Conservation (phyloP, 2,329 filamentous ascomycete genomes). For the Myrmaecium sp. region DNA sequence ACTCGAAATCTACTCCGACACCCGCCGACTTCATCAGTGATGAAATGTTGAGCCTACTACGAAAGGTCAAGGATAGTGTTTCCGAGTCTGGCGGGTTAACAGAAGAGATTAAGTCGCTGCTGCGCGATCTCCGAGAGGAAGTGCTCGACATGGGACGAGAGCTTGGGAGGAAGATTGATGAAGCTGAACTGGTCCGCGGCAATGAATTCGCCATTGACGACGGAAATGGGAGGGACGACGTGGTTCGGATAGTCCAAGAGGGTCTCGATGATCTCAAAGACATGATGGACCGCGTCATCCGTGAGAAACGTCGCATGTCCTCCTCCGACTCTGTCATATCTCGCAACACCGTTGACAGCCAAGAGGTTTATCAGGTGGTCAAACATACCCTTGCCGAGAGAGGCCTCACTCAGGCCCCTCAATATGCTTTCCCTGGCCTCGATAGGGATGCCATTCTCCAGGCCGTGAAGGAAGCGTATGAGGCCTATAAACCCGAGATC, state of each 20-base stretch:
- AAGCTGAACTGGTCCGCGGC: conserved; percentile 34
- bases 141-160: conserved; percentile 90
- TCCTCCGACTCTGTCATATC: conserved; percentile 44
- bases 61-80: conserved; percentile 80
- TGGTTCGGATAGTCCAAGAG: conserved; percentile 62
- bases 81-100: conserved; percentile 76
- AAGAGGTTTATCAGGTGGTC: conserved; percentile 74
- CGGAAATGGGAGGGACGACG: conserved; percentile 41
- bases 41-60: conserved; percentile 67
- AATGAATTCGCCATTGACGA: conserved; percentile 24
- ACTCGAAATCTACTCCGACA: conserved; percentile 21
- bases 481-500: conserved; percentile 86
- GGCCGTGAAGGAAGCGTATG: conserved; percentile 80
- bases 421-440: conserved; percentile 8
- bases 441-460: conserved; percentile 71
- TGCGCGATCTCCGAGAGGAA: conserved; percentile 78
- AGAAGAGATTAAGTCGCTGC: conserved; percentile 77
- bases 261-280: conserved; percentile 68
- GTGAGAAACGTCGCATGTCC: conserved; percentile 54
- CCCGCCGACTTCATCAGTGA: conserved; percentile 46
- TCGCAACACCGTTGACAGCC: conserved; percentile 52
- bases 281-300: conserved; percentile 65
- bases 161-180: conserved; percentile 70
- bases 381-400: conserved; percentile 53
- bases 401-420: conserved; percentile 17